Conservation (phyloP, 2,329 filamentous ascomycete genomes). For the Boeremia lycopersici region DNA sequence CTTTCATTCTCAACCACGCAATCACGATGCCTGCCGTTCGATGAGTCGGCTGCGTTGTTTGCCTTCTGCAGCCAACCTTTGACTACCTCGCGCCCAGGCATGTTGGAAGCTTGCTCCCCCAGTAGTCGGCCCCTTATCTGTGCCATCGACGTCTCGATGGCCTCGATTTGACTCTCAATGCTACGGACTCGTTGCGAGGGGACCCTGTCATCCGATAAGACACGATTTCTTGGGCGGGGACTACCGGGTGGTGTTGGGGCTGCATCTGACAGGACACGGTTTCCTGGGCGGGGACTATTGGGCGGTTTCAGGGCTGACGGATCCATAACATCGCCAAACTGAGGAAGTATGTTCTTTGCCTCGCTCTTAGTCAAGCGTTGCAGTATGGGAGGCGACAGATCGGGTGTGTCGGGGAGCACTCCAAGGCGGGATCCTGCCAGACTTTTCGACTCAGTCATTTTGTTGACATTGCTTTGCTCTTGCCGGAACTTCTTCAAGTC, state of each 20-base stretch:
- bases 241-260: not conserved
- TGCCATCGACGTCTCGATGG: not conserved
- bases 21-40: not conserved
- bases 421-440: not conserved
- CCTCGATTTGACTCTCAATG: not conserved
- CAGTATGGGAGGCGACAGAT: not conserved
- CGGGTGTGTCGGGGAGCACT: not conserved
- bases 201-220: not conserved
- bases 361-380: not conserved
- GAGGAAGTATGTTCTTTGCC: not conserved
- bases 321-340: not conserved
- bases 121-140: not conserved
- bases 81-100: not conserved
- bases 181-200: not conserved
- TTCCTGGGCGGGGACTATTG: not conserved
- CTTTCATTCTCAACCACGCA: not conserved
- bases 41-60: not conserved
- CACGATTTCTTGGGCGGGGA: not conserved
- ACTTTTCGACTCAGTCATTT: not conserved
- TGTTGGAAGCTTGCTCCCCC: not conserved
- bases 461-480: not conserved
- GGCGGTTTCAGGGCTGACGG: not conserved
- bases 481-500: constrained; percentile 1
- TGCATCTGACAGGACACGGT: not conserved
- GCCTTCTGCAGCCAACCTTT: not conserved